These are phyloP conservation scores for Eucalyptus virginea DNA, from an alignment of 345 rosid species.

Conservation along the genomic window DNA sequence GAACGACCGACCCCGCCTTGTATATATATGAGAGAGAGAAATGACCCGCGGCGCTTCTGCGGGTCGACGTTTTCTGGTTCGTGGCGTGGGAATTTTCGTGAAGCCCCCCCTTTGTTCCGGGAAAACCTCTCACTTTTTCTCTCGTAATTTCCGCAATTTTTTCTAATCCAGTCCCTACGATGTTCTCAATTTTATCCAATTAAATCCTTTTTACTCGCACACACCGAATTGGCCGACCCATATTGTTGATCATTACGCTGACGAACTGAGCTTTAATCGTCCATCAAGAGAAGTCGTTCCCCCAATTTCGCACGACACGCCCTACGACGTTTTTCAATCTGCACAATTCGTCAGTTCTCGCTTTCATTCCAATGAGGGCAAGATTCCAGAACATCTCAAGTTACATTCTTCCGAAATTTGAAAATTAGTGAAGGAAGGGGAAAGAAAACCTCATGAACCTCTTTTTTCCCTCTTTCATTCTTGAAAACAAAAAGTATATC, in stretches of 20 bases:
- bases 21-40: background rate
- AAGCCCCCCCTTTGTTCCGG: background rate
- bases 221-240: background rate
- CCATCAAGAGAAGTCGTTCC: background rate
- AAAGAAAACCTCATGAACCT: background rate
- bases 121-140: background rate
- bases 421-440: background rate
- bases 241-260: background rate
- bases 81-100: background rate
- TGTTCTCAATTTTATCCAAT: background rate
- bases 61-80: background rate
- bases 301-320: background rate
- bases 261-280: background rate
- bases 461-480: background rate
- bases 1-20: background rate
- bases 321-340: background rate
- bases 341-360: background rate
- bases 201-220: background rate
- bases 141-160: background rate
- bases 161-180: background rate
- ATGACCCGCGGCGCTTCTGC: background rate
- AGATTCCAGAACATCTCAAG: background rate
- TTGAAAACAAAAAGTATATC: background rate
- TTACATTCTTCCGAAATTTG: background rate
- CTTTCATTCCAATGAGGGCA: background rate